Percentiles rank a stretch among this genome's conserved stretches.
Evolutionary conservation across 192 early-diverging fungal species (phyloP).

Genomic region (Allomyces javanicus): DNA sequence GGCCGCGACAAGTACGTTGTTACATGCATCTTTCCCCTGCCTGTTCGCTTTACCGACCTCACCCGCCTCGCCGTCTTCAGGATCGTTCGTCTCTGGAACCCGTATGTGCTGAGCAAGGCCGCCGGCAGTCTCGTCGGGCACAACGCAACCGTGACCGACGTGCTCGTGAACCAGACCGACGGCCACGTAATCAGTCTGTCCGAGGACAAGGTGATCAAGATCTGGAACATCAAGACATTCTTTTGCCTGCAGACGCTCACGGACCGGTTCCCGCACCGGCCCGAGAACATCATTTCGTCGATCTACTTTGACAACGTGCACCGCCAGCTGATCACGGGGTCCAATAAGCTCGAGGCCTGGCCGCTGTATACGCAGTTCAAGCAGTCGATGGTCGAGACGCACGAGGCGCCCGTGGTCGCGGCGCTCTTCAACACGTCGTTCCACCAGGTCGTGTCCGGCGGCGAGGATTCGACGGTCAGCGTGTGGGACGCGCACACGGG

Average conservation of each 20-base stretch:
- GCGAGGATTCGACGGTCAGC: conserved; percentile 26
- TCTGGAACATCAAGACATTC: conserved; percentile 37
- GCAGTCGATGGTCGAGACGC: conserved; percentile 19
- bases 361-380: conserved; percentile 27
- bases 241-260: conserved; percentile 36
- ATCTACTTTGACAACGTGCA: conserved; percentile 31
- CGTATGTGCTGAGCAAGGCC: conserved; percentile 41
- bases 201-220: conserved; percentile 40
- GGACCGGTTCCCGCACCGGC: conserved; percentile 33
- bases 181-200: conserved; percentile 33
- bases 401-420: conserved; percentile 26
- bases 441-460: conserved; percentile 34
- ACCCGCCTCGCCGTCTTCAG: not conserved
- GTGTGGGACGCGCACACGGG: conserved; percentile 34
- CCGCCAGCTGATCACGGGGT: conserved; percentile 30
- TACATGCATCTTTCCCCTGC: no score
- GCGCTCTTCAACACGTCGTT: conserved; percentile 42
- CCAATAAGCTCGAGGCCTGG: conserved; percentile 27
- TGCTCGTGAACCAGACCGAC: conserved; percentile 36
- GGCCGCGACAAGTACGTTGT: conserved; percentile 25
- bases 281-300: conserved; percentile 31
- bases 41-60: no score
- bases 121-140: conserved; percentile 34
- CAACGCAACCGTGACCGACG: conserved; percentile 22
- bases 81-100: conserved; percentile 41